A percentile compares a stretch with the other conserved stretches of the same genome.
These are phyloP conservation scores for Cyamopsis tetragonoloba DNA, from an alignment of 306 rosid genomes.

Conservation along the genomic window DNA sequence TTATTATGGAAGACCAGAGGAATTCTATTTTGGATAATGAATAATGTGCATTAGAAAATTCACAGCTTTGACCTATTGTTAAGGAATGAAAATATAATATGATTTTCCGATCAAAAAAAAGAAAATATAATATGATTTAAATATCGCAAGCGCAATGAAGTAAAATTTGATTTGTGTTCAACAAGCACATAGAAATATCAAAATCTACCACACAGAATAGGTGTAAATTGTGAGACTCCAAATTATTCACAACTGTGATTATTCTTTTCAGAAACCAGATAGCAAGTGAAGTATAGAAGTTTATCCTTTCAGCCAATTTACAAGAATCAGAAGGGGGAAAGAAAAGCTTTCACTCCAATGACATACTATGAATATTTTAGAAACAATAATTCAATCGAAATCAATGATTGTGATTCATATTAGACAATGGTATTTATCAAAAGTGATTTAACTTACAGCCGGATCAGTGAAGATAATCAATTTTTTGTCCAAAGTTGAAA, in stretches of 20 bases:
- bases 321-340: not conserved
- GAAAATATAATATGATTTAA: not conserved
- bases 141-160: not conserved
- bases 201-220: not conserved
- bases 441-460: slow-evolving; percentile 57
- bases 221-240: not conserved
- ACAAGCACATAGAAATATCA: slow-evolving; percentile 15
- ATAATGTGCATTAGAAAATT: not conserved
- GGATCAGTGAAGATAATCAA: slow-evolving; percentile 91
- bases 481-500: slow-evolving; percentile 79
- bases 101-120: not conserved
- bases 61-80: not conserved
- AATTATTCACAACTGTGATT: not conserved
- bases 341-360: not conserved
- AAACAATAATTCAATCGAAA: not conserved
- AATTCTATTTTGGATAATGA: not conserved
- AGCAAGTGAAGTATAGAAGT: not conserved
- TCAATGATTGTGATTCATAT: slow-evolving; percentile 8
- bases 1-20: not conserved
- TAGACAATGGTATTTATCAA: slow-evolving; percentile 8
- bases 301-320: not conserved
- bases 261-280: not conserved
- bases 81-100: not conserved
- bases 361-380: not conserved
- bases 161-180: slow-evolving; percentile 1